Evolutionary conservation across 2,329 filamentous ascomycete species (phyloP).

Genomic region (Esteya vermicola): DNA sequence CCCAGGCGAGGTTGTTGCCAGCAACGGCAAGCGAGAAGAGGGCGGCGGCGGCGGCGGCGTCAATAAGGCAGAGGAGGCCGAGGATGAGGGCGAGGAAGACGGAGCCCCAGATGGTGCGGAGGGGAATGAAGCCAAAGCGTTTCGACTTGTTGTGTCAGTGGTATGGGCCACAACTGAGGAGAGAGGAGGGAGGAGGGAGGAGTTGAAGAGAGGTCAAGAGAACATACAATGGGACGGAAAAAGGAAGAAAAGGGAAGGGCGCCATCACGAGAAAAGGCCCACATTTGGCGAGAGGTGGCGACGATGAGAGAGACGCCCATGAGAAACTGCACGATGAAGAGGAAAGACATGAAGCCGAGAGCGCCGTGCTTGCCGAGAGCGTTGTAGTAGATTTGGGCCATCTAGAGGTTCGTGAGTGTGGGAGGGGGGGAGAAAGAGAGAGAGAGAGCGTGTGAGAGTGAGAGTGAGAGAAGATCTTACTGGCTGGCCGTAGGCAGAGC

Average conservation of each 20-base stretch:
- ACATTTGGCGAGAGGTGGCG: slow-evolving; percentile 44
- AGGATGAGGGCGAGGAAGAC: slow-evolving; percentile 34
- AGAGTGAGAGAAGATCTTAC: slow-evolving; percentile 1
- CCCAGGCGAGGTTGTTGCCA: slow-evolving; percentile 47
- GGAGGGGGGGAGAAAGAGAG: neutral
- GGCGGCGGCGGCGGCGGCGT: slow-evolving; percentile 39
- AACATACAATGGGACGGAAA: slow-evolving; percentile 33
- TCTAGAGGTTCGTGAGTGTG: slow-evolving; percentile 3
- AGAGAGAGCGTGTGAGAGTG: neutral
- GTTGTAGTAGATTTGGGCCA: slow-evolving; percentile 42
- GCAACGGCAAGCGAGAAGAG: slow-evolving; percentile 46
- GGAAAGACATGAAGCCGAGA: slow-evolving; percentile 40
- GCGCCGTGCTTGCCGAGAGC: slow-evolving; percentile 44
- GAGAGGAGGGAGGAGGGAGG: neutral
- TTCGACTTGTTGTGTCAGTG: slow-evolving; percentile 19
- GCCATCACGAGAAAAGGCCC: slow-evolving; percentile 49
- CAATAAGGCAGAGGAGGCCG: slow-evolving; percentile 43
- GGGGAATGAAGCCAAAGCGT: slow-evolving; percentile 40
- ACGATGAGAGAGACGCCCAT: slow-evolving; percentile 45
- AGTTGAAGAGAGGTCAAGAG: too few species aligned
- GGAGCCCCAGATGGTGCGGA: slow-evolving; percentile 40
- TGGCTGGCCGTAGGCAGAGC: slow-evolving; percentile 40
- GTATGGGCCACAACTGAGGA: neutral
- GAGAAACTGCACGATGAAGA: slow-evolving; percentile 47
- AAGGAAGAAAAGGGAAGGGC: slow-evolving; percentile 45